Conservation (phyloP, 768 basidiomycete species). For the Tulasnella sp. region DNA sequence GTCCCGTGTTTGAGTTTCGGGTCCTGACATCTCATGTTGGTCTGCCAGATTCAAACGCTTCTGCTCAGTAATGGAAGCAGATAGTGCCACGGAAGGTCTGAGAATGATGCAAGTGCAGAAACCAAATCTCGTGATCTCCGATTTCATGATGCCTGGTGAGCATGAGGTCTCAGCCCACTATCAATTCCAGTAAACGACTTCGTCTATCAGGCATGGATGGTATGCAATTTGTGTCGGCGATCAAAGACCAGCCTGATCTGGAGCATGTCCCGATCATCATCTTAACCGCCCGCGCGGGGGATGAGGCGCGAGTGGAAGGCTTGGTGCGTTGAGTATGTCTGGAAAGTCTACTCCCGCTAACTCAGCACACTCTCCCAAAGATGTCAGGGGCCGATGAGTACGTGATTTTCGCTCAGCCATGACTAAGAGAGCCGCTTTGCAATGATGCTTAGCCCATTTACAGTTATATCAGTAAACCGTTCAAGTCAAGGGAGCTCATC, state of each 20-base stretch:
- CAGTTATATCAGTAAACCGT: conserved; percentile 33
- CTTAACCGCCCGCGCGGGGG: conserved; percentile 31
- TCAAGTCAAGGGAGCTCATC: conserved; percentile 31
- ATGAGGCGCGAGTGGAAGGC: conserved; percentile 30
- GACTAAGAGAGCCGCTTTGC: no score
- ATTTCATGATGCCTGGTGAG: conserved; percentile 31
- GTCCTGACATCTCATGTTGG: conserved; percentile 16
- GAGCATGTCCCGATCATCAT: conserved; percentile 28
- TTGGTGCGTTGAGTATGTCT: conserved; percentile 20
- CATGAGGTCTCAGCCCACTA: not conserved
- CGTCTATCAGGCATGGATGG: conserved; percentile 26
- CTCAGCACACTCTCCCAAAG: not conserved
- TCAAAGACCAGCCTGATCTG: conserved; percentile 22
- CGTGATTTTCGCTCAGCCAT: no score
- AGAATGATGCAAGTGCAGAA: conserved; percentile 18
- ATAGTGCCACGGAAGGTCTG: conserved; percentile 26
- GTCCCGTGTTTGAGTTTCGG: conserved; percentile 1
- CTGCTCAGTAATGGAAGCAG: conserved; percentile 28
- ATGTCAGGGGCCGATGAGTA: conserved; percentile 32
- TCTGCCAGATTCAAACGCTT: conserved; percentile 28
- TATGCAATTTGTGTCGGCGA: conserved; percentile 25
- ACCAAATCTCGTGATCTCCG: conserved; percentile 29
- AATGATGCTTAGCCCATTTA: not conserved
- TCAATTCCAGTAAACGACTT: not conserved
- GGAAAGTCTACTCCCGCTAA: not conserved